Evolutionary conservation across 805 yeast genomes (phyloP), one percentile per base, ranked within the genome.

Genomic region (Kuraishia cidri): DNA sequence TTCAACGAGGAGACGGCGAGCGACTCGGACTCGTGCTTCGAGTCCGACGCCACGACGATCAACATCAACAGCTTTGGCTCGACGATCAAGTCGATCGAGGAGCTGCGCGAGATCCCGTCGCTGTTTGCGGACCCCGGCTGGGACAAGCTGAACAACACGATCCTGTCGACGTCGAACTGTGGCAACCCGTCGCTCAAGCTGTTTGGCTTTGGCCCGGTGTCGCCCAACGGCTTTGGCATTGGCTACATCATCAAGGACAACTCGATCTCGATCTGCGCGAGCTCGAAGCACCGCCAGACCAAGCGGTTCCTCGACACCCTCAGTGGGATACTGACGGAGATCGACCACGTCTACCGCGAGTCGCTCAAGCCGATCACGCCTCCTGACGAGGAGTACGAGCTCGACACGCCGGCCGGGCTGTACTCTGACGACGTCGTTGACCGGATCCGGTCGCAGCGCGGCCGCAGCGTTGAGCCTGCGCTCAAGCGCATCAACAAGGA

Each of bases 151-250:
- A 85, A 85, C 56, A 82, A 78, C 43, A 80, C 90, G 4, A 69
- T 86, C 14, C 61, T 87, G 17, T 82, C 94, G 10, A 82, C 92
- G 4, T 77, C 88, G 12, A 87, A 87, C 55, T 87, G 97, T 60
- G 96, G 96, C 24, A 87, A 87, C 52, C 94, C 95, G 5, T 81
- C 95, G 2, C 64, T 87, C 36, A 77, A 81, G 40, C 64, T 80
- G 31, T 87, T 87, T 61, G 97, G 97, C 0, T 87, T 87, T 48
- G 94, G 95, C 3, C 96, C 97, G 3, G 88, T 86, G 2, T 67
- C 81, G 10, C 80, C 86, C 30, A 88, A 84, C 48, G 97, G 97
- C 3, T 86, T 80, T 54, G 96, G 96, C n/a, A 70, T 87, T 24
- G 95, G 95, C 4, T 87, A 87, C 52, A 84, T 87, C 43, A 80